Evolutionary conservation across 306 rosid genomes (phyloP).

Genomic region (Vachellia collinsii): DNA sequence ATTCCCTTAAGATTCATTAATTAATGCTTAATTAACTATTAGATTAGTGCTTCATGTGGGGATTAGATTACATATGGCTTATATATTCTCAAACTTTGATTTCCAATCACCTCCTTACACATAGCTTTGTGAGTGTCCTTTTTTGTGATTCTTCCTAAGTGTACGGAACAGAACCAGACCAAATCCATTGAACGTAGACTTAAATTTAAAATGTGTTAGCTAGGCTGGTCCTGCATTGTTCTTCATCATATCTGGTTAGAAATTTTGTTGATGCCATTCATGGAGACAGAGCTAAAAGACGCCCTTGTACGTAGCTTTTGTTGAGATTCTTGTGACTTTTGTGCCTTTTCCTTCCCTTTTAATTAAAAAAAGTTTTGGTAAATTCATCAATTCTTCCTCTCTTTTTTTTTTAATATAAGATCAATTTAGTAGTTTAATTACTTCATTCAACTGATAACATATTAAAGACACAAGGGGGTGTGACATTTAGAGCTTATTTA

Average conservation of each 20-base stretch:
- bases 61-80: not conserved
- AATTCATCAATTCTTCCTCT: too few relatives aligned
- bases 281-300: not conserved
- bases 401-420: too few relatives aligned
- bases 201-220: not conserved
- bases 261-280: not conserved
- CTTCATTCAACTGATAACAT: too few relatives aligned
- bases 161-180: conserved; percentile 1
- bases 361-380: not conserved
- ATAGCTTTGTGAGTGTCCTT: not conserved
- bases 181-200: not conserved
- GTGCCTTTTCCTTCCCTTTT: not conserved
- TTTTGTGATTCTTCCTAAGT: not conserved
- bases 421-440: too few relatives aligned
- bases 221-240: not conserved
- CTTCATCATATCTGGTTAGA: not conserved
- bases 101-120: not conserved
- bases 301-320: not conserved
- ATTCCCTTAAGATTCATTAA: not conserved
- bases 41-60: not conserved
- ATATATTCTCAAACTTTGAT: not conserved
- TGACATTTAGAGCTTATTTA: too few relatives aligned
- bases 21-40: not conserved
- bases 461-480: too few relatives aligned
- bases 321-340: not conserved